These are phyloP conservation scores for Leishmania martiniquensis DNA, from an alignment of 208 protist species.

Conservation along the genomic window DNA sequence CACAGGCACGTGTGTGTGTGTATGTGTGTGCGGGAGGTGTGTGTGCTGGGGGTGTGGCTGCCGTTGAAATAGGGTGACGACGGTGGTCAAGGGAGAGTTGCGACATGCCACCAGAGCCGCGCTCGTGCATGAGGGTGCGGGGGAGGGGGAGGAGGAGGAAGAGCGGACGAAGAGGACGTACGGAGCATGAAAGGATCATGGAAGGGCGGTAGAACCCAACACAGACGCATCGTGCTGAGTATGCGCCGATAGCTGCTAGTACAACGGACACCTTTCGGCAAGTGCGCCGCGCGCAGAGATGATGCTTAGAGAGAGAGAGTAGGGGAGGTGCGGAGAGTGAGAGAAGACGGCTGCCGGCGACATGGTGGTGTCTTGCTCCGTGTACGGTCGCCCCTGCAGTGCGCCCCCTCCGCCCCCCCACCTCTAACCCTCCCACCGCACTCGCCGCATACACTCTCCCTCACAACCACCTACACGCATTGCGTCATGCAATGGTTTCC, in stretches of 20 bases:
- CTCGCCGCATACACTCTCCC: not conserved
- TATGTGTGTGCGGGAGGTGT: not conserved
- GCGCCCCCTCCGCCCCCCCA: not conserved
- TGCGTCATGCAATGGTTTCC: too few species aligned
- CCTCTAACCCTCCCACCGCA: not conserved
- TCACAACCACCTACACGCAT: too few species aligned
- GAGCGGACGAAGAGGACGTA: not conserved
- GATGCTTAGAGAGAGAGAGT: not conserved
- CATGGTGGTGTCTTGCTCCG: not conserved
- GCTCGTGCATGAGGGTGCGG: not conserved
- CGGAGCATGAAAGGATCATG: not conserved
- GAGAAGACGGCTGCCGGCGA: not conserved
- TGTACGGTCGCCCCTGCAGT: not conserved
- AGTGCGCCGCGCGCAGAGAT: not conserved
- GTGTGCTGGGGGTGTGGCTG: too few species aligned
- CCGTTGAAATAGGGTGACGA: too few species aligned
- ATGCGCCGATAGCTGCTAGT: not conserved
- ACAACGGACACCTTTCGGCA: not conserved
- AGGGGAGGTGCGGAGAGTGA: not conserved
- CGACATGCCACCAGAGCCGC: not conserved
- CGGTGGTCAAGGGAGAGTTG: not conserved
- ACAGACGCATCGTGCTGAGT: not conserved
- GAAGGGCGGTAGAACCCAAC: not conserved
- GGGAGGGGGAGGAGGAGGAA: not conserved
- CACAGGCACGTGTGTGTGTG: slow-evolving; percentile 1